Base-by-base conservation (phyloP, 169 alveolate species). In the Cryptosporidium sp. region DNA sequence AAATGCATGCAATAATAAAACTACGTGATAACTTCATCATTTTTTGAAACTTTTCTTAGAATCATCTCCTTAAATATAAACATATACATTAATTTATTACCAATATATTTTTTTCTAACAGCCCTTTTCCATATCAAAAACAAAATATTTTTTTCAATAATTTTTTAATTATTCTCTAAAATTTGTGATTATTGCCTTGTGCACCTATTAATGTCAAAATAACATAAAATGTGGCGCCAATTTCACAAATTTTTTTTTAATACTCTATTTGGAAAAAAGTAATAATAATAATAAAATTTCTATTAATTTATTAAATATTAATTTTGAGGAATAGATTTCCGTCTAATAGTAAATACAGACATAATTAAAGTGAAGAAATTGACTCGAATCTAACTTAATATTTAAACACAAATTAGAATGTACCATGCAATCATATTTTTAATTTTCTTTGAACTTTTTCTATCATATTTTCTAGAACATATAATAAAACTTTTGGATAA, bases 151-250 rank as follows among this genome's bases (percentile, higher is more conserved):
- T 55, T 55, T 55, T 23, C 14, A 0, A 55, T n/a, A 14, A 55
- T 55, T 18, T n/a, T n/a, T 55, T 55, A n/a, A 55, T n/a, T 55
- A 55, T 48, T 45, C 10, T 0, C 14, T 45, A 1, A 18, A 9
- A 21, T 55, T 55, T 12, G 37, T 55, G 37, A 55, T 55, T 9
- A 2, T 3, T 55, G 18, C 39, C 18, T 16, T 55, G 67, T 55
- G 67, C 37, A 55, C 67, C 67, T 55, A 48, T 0, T n/a, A 21
- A 55, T 55, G 67, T 55, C 67, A 55, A 55, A 55, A 23, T 55
- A 55, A 55, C 67, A 55, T 55, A 55, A n/a, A 55, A 55, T n/a
- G 10, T 55, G 67, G 67, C 67, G 67, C 67, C 67, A 55, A 8
- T 55, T 26, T 12, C 67, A 55, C 55, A 48, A 48, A 37, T 37